Evolutionary conservation across 208 protist genomes (phyloP).

Genomic region (Wallacemonas sp.): DNA sequence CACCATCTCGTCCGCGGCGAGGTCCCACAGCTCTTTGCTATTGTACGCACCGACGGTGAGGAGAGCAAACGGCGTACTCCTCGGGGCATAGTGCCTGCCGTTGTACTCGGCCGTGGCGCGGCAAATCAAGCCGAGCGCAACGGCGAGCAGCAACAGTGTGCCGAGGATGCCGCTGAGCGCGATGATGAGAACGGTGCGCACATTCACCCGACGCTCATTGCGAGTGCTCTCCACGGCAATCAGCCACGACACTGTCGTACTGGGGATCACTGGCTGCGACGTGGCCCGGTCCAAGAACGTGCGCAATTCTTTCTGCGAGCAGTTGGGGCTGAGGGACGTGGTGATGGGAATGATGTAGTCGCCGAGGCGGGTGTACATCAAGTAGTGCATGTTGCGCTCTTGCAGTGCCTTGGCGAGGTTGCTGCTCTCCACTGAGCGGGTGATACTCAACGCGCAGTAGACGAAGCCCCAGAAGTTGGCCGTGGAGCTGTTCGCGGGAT

Average conservation of each 20-base stretch:
- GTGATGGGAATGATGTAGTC: slow-evolving; percentile 19
- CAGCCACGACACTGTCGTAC: neutral
- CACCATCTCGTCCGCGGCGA: slow-evolving; percentile 55
- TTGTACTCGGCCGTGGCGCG: slow-evolving; percentile 55
- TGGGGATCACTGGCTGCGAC: neutral
- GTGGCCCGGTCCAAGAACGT: slow-evolving; percentile 22
- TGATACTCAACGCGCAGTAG: slow-evolving; percentile 36
- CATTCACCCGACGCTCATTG: slow-evolving; percentile 6
- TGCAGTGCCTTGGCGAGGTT: slow-evolving; percentile 16
- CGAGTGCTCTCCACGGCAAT: slow-evolving; percentile 24
- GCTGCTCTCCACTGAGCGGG: slow-evolving; percentile 18
- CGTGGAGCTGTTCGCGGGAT: neutral
- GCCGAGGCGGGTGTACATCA: slow-evolving; percentile 33
- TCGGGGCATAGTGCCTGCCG: slow-evolving; percentile 53
- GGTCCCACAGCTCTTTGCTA: slow-evolving; percentile 66
- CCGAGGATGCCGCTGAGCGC: slow-evolving; percentile 27
- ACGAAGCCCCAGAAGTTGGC: slow-evolving; percentile 79
- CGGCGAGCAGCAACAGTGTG: slow-evolving; percentile 16
- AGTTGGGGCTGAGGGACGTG: slow-evolving; percentile 16
- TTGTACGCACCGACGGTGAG: slow-evolving; percentile 59
- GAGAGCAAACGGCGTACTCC: slow-evolving; percentile 69
- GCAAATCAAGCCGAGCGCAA: slow-evolving; percentile 28
- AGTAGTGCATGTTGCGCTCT: slow-evolving; percentile 34
- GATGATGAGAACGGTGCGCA: slow-evolving; percentile 21
- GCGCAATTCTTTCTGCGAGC: slow-evolving; percentile 12